These are phyloP conservation scores for Coffea canephora DNA, from an alignment of 257 asterid species.

Conservation along the genomic window DNA sequence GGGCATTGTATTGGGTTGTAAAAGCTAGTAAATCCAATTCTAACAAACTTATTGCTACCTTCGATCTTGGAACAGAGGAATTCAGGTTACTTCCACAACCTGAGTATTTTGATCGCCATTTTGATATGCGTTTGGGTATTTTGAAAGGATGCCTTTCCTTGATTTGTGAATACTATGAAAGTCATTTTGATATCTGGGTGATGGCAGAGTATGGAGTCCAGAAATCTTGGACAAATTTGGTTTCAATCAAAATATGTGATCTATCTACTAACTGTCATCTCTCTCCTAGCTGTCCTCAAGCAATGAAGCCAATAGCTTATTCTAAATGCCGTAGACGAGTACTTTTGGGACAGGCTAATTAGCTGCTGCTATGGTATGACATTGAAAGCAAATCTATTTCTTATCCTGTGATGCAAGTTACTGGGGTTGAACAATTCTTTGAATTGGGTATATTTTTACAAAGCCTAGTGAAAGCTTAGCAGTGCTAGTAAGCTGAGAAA, in stretches of 20 bases:
- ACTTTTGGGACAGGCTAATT: not conserved
- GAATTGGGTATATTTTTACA: no score
- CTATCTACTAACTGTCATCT: not conserved
- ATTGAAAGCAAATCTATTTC: no score
- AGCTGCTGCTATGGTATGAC: not conserved
- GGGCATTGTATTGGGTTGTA: not conserved
- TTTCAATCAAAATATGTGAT: not conserved
- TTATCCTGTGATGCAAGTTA: no score
- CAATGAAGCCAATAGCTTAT: not conserved
- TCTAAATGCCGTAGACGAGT: not conserved
- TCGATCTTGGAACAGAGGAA: not conserved
- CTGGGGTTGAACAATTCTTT: no score
- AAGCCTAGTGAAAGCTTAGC: no score
- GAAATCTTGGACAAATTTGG: not conserved
- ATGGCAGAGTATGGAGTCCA: not conserved
- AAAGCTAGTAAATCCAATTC: not conserved
- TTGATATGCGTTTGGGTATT: not conserved
- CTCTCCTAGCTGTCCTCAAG: no score
- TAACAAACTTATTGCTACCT: not conserved
- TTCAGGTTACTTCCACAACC: not conserved
- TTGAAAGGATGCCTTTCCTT: not conserved
- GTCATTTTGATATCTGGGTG: not conserved
- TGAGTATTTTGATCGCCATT: not conserved
- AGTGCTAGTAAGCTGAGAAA: no score
- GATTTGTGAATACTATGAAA: not conserved